Evolutionary conservation across 2,329 filamentous ascomycete genomes (phyloP), one percentile per base, ranked within the genome.

Genomic region (Hypoxylon sp.): DNA sequence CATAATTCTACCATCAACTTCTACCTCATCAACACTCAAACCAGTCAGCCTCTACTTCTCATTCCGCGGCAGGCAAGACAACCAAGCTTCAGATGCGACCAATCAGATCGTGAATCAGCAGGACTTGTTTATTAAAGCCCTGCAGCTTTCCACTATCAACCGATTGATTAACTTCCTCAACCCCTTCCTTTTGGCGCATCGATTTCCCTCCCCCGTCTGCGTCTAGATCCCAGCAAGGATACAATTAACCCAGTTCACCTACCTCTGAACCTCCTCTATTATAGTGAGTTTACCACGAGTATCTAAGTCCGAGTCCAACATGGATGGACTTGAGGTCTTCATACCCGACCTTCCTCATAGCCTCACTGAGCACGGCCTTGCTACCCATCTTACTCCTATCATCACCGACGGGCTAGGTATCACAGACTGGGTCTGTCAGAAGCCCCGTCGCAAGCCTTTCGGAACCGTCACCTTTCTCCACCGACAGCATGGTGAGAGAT

Each of bases 401-500:
- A 81, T 88, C 75, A 72, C 76, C 6, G 31, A n/a, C 0, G 69
- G 53, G 0, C 77, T 88, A 1, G 64, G 70, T 1, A 85, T 88
- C 53, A 30, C 66, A 0, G 77, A 83, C 6, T 88, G 82, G 77
- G 59, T 60, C 0, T 85, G 82, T 68, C 77, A 84, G 0, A 87
- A 86, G 65, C 74, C 78, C 0, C 75, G 73, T 2, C 73, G 74
- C 2, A 82, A 76, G 20, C 48, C 42, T 0, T 72, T 76, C 17
- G 85, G 79, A 2, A 81, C 77, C 57, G 68, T 88, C 50, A 82
- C 79, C 0, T 88, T 88, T 57, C 78, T 84, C 1, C 30, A 79
- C 1, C 49, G 51, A 0, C 14, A 59, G 0, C 81, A 89, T 3
- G 85, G 81, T 7, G 42, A 73, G 0, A 75, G 50, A 0, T 89